A percentile compares a stretch with the other conserved stretches of the same genome.
phyloP scores from a whole-genome alignment of 371 early-diverging fungal species.

The Saksenaea vasiformis region DNA sequence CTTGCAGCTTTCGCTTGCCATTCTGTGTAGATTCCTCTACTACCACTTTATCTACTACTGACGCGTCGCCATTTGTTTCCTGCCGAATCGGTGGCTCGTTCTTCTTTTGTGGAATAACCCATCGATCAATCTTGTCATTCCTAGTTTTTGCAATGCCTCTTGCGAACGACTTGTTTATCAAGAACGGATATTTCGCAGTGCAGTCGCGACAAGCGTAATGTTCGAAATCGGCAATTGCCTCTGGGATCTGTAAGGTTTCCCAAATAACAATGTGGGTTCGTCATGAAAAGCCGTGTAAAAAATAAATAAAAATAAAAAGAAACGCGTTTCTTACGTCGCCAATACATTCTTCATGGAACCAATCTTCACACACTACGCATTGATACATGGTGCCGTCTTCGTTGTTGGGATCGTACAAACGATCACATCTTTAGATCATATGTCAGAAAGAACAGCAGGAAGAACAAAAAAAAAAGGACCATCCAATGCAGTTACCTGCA shows the following conservation, averaged over 20 bases:
- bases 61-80: not conserved
- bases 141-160: constrained; percentile 39
- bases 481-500: constrained; percentile 66
- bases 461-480: not conserved
- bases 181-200: constrained; percentile 61
- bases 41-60: not conserved
- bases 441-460: not conserved
- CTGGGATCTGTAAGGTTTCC: constrained; percentile 55
- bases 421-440: constrained; percentile 62
- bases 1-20: constrained; percentile 16
- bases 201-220: constrained; percentile 83
- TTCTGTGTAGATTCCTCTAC: not conserved
- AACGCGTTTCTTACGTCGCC: constrained; percentile 50
- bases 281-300: too few species aligned
- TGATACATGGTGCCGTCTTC: constrained; percentile 80
- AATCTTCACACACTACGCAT: constrained; percentile 85
- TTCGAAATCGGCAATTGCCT: constrained; percentile 64
- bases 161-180: constrained; percentile 56
- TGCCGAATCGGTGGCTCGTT: not conserved
- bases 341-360: constrained; percentile 87
- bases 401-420: constrained; percentile 68
- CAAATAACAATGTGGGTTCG: too few species aligned
- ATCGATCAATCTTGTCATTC: constrained; percentile 21
- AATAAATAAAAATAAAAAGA: not conserved
- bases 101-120: constrained; percentile 14